Percentiles rank a stretch among this genome's conserved stretches.
These are phyloP conservation scores for Aspergillus jensenii DNA, from an alignment of 2,329 filamentous ascomycete species.

Conservation along the genomic window DNA sequence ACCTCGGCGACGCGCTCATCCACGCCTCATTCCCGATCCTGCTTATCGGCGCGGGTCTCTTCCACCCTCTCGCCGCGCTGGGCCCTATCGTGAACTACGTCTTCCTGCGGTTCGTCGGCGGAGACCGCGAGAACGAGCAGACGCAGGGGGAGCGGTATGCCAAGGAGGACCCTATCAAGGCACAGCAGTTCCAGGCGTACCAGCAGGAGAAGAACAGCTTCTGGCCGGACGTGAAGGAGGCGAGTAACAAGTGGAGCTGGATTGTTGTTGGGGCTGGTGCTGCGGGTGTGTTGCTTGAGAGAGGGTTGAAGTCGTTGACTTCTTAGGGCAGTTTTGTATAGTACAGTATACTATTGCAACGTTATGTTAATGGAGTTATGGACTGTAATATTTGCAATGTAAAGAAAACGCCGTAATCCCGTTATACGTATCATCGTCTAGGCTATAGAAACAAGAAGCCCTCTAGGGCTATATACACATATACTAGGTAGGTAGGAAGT, in stretches of 20 bases:
- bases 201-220: slow-evolving; percentile 58
- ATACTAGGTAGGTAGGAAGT: too few relatives aligned
- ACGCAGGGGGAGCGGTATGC: slow-evolving; percentile 55
- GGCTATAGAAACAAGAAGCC: too few relatives aligned
- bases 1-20: slow-evolving; percentile 60
- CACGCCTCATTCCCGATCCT: slow-evolving; percentile 61
- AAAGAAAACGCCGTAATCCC: too few relatives aligned
- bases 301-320: slow-evolving; percentile 17
- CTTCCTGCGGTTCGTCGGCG: slow-evolving; percentile 58
- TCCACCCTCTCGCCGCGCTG: slow-evolving; percentile 55
- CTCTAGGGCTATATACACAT: too few relatives aligned
- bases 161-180: slow-evolving; percentile 51
- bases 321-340: neutral
- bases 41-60: slow-evolving; percentile 52
- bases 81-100: slow-evolving; percentile 60
- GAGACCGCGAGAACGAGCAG: slow-evolving; percentile 56
- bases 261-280: slow-evolving; percentile 52
- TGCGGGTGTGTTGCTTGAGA: slow-evolving; percentile 50
- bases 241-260: slow-evolving; percentile 59
- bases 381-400: too few relatives aligned
- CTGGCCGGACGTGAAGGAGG: slow-evolving; percentile 55
- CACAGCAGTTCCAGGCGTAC: slow-evolving; percentile 54
- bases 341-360: too few relatives aligned
- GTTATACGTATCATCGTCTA: too few relatives aligned
- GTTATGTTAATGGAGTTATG: too few relatives aligned